Percentiles rank a stretch among this genome's conserved stretches.
Evolutionary conservation across 441 rosid species (phyloP).

Genomic region (Pelargonium cotyledonis): DNA sequence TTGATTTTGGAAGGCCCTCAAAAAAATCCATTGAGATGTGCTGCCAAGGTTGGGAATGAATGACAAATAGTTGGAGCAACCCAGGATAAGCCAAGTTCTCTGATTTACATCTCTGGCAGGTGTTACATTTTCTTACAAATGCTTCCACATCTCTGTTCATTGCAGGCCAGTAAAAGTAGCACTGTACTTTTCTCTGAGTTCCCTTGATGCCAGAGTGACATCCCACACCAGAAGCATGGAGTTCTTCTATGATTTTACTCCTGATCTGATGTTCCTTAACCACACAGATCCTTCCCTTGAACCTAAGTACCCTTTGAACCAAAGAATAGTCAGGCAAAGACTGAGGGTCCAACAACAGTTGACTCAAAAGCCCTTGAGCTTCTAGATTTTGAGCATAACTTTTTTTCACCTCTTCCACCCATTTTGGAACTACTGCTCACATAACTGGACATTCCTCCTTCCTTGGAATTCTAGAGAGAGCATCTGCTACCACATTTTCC

Average conservation of each 20-base stretch:
- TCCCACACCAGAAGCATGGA: neutral
- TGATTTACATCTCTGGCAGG: neutral
- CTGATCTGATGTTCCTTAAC: neutral
- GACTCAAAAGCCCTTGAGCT: too few species aligned
- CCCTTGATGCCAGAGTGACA: neutral
- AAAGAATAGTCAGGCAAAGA: too few species aligned
- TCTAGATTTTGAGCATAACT: neutral
- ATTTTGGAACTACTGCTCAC: neutral
- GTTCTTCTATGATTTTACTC: neutral
- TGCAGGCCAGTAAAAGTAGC: neutral
- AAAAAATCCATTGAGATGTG: neutral
- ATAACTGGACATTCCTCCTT: neutral
- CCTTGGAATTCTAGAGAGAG: neutral
- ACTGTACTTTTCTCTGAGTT: neutral
- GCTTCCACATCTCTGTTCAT: neutral
- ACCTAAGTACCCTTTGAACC: neutral
- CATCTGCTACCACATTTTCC: neutral
- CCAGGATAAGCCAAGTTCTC: neutral
- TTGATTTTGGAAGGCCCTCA: neutral
- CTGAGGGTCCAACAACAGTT: too few species aligned
- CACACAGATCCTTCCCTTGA: neutral
- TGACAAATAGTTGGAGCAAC: neutral
- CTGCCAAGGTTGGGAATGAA: neutral
- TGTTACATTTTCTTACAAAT: neutral
- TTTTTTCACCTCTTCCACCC: too few species aligned